Evolutionary conservation across 2,329 filamentous ascomycete species (phyloP).

Genomic region (Colletotrichum coccodes): DNA sequence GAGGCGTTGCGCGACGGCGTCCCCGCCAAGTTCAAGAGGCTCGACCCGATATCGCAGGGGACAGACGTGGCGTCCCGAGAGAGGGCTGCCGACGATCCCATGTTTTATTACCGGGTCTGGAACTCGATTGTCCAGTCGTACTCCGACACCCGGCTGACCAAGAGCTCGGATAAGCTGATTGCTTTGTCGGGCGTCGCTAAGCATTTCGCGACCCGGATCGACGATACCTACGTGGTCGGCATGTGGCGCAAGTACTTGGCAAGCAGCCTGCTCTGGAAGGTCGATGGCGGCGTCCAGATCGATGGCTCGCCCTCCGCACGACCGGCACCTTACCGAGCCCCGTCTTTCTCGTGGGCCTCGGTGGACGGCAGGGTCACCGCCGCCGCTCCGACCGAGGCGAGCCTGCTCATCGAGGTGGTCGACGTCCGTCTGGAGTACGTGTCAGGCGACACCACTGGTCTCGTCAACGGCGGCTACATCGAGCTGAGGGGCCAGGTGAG

Average conservation of each 20-base stretch:
- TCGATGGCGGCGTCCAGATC: not conserved
- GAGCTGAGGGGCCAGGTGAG: not conserved
- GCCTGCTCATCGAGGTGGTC: not conserved
- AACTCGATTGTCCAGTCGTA: not conserved
- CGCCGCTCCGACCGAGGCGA: accelerated
- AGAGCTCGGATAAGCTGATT: not conserved
- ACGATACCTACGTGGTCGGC: not conserved
- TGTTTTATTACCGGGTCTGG: not conserved
- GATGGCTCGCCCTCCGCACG: not conserved
- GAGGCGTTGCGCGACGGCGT: not conserved
- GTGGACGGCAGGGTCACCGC: not conserved
- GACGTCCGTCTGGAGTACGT: not conserved
- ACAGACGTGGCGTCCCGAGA: accelerated
- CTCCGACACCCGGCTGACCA: not conserved
- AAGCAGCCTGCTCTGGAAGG: not conserved
- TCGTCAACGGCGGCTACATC: not conserved
- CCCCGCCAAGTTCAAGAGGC: slow-evolving; percentile 6
- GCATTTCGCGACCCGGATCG: not conserved
- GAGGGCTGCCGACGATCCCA: not conserved
- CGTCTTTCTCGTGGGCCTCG: slow-evolving; percentile 6
- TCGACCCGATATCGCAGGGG: not conserved
- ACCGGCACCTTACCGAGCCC: not conserved
- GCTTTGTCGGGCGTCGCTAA: slow-evolving; percentile 9
- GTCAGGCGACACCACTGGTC: not conserved
- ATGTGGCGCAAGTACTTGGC: not conserved